Evolutionary conservation across 257 asterid species (phyloP), one percentile per base, ranked within the genome.

Genomic region (Solanum peruvianum): DNA sequence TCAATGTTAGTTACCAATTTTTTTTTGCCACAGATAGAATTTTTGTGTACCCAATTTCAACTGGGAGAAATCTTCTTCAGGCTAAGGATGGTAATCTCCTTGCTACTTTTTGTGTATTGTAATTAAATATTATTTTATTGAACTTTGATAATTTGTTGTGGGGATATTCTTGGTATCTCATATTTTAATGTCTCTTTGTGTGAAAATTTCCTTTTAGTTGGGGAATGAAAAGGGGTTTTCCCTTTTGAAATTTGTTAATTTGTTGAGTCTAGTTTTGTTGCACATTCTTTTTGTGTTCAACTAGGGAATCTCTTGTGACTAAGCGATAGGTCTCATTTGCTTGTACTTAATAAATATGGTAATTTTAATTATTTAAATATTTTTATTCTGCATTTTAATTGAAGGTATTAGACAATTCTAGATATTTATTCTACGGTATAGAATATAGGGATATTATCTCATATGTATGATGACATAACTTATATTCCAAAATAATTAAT

Each of bases 31-130:
- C 69, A 70, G 87, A 85, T 85, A 67, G 9, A 27, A 75, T 29
- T 69, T 85, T 67, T 47, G 87, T 31, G 4, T 23, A 52, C 35
- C 70, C n/a, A 85, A 15, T 39, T 45, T 70, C 87, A 33, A 85
- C 70, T 29, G 87, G 82, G 87, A 85, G 87, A 52, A 67, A 69
- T 35, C 67, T 85, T 41, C 87, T 85, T 69, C 69, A 67, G 62
- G 42, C 11, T 29, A 27, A 70, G 39, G 70, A 69, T 44, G 82
- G 87, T 85, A 66, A 47, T 85, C 45, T 85, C 44, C 42, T 14
- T 27, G n/a, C 64, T 56, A 56, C 4, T 56, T 56, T 47, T 37
- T 27, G 11, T 13, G 78, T 47, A 35, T 15, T 49, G 4, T 33
- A 18, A n/a, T 13, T 25, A 16, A 66, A 62, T 16, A 66, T 35